phyloP scores from a whole-genome alignment of 1,284 basidiomycete genomes.

The Ustilago lituana region DNA sequence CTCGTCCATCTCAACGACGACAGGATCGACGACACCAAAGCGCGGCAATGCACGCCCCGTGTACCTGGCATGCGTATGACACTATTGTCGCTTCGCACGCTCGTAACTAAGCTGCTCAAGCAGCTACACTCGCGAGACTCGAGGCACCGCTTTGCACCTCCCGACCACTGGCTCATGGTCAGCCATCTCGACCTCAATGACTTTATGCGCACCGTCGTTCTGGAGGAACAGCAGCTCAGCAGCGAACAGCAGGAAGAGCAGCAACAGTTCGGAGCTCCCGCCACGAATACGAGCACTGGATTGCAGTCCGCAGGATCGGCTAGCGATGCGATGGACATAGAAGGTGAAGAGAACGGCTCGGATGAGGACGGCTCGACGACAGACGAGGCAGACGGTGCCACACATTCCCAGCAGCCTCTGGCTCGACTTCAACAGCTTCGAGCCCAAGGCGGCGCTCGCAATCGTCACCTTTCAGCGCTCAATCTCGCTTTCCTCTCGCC shows the following conservation, averaged over 20 bases:
- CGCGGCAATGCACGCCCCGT: conserved; percentile 12
- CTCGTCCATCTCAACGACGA: conserved; percentile 34
- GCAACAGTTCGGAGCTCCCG: background rate
- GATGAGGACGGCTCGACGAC: conserved; percentile 22
- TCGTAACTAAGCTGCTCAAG: conserved; percentile 58
- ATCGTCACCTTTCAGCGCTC: conserved; percentile 70
- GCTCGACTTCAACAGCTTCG: conserved; percentile 27
- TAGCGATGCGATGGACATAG: conserved; percentile 6
- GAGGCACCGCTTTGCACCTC: conserved; percentile 44
- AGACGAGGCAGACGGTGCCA: conserved; percentile 18
- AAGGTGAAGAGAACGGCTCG: conserved; percentile 4
- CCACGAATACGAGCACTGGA: background rate
- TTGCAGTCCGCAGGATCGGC: background rate
- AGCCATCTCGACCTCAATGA: conserved; percentile 77
- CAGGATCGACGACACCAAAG: background rate
- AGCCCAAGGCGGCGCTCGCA: conserved; percentile 22
- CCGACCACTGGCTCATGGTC: conserved; percentile 85
- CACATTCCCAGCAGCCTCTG: conserved; percentile 13
- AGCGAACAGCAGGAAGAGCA: conserved; percentile 30
- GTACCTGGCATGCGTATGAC: conserved; percentile 54
- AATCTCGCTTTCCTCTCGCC: conserved; percentile 81
- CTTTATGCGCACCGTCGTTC: conserved; percentile 87
- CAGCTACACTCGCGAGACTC: conserved; percentile 63
- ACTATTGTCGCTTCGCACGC: conserved; percentile 47
- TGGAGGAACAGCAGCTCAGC: conserved; percentile 60